Base-by-base conservation (phyloP, 2,329 filamentous ascomycete genomes). In the Parascedosporium putredinis region DNA sequence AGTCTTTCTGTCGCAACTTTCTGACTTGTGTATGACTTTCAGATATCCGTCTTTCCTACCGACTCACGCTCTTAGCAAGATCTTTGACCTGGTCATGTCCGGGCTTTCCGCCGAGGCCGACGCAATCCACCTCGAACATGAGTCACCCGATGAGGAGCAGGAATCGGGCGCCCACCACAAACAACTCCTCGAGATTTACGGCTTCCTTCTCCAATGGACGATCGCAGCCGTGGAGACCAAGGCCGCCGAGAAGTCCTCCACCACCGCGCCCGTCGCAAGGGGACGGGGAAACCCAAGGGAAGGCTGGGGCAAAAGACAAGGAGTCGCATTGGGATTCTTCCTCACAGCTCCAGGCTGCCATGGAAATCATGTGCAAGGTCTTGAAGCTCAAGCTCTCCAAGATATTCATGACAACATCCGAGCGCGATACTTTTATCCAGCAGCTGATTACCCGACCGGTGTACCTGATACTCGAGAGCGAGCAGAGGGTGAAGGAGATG, bases 361-460 rank as follows among this genome's bases (percentile, higher is more conserved):
- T 98, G 54, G 90, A 96, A 59, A 83, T 84, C 25, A 97, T 98
- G 88, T 91, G 88, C 71, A 96, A 95, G 65, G 89, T 95, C 45
- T 75, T 98, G 66, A 94, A 89, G 66, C 71, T 96, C 62, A 96
- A 95, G 69, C 74, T 98, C 46, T 81, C 85, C 57, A 89, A 88
- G 62, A 91, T 98, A 53, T 98, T 98, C 62, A 68, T 97, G 54
- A 98, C 93, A 0, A 98, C 93, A 0, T 95, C 91, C 45, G 93
- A 98, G 67, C 80, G 91, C 54, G 93, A 98, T 62, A 96, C 89
- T 0, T 96, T 98, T 59, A 85, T 98, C 53, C 83, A 86, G 49
- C 38, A 42, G 12, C 75, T 98, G 0, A 85, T 98, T 57, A 97
- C 93, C 0, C 79, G 93, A 34, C 90, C 93, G 1, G 86, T 95